A percentile compares a stretch with the other conserved stretches of the same genome.
These are phyloP conservation scores for Pulveroboletus sp. DNA, from an alignment of 768 basidiomycete genomes.

Conservation along the genomic window DNA sequence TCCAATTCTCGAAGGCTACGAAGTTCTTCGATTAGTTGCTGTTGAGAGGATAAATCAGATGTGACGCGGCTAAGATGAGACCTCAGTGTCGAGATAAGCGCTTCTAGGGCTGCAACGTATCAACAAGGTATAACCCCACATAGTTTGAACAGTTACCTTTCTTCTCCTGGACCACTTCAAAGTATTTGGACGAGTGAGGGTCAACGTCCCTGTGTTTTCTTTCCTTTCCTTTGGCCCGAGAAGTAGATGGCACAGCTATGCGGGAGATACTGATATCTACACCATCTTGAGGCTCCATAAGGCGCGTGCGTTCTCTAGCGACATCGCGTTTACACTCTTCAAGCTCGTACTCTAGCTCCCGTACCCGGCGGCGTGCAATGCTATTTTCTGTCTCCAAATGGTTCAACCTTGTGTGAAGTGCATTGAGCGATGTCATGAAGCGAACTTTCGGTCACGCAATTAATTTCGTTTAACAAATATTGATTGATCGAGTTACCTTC, in stretches of 20 bases:
- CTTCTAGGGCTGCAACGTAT: conserved; percentile 62
- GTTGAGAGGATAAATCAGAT: conserved; percentile 72
- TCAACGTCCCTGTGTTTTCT: conserved; percentile 35
- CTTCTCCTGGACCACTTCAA: conserved; percentile 81
- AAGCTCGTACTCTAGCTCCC: conserved; percentile 82
- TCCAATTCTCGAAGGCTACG: conserved; percentile 62
- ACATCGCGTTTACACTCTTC: conserved; percentile 82
- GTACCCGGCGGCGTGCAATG: conserved; percentile 74
- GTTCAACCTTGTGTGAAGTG: conserved; percentile 62
- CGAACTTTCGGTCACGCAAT: conserved; percentile 40
- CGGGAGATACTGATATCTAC: conserved; percentile 18
- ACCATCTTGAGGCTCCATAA: conserved; percentile 51
- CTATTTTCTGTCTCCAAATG: conserved; percentile 79
- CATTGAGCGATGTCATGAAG: conserved; percentile 54
- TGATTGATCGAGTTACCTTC: conserved; percentile 46
- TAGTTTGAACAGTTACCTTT: conserved; percentile 55
- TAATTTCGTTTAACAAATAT: background rate
- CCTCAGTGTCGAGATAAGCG: conserved; percentile 67
- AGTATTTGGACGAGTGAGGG: conserved; percentile 47
- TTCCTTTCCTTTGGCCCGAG: conserved; percentile 27
- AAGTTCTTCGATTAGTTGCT: conserved; percentile 62
- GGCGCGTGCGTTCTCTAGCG: conserved; percentile 58
- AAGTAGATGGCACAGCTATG: conserved; percentile 14
- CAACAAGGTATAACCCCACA: conserved; percentile 1
- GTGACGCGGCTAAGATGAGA: conserved; percentile 75